Percentiles rank a stretch among this genome's conserved stretches.
Conservation (phyloP, 2,329 filamentous ascomycete species). For the Curvularia verruculosa region DNA sequence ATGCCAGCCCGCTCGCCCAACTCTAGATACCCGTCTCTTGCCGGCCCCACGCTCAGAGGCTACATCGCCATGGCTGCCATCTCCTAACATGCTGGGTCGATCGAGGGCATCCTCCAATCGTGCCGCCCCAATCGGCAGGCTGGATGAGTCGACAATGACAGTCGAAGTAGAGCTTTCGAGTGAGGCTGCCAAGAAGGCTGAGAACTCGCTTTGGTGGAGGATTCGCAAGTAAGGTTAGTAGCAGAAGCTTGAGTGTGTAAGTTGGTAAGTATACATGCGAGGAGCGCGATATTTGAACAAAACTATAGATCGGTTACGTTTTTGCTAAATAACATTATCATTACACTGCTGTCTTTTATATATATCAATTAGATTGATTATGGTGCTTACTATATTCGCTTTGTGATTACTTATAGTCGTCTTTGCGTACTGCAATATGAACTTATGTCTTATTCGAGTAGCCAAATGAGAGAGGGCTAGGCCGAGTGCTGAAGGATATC, state of each 20-base stretch:
- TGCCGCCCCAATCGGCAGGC: not conserved
- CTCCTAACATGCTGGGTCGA: not conserved
- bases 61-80: not conserved
- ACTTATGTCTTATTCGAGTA: too few relatives aligned
- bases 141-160: not conserved
- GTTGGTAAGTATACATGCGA: not conserved
- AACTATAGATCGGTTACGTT: not conserved
- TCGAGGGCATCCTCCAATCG: not conserved
- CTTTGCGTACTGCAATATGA: too few relatives aligned
- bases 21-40: not conserved
- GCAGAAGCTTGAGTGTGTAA: not conserved
- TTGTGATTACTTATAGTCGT: too few relatives aligned
- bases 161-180: not conserved
- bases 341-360: too few relatives aligned
- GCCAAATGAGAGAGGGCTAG: too few relatives aligned
- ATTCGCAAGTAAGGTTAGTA: not conserved
- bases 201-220: not conserved
- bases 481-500: too few relatives aligned
- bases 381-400: too few relatives aligned
- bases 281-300: not conserved
- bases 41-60: not conserved
- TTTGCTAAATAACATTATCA: too few relatives aligned
- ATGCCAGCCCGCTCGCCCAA: not conserved
- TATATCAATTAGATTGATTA: too few relatives aligned
- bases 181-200: not conserved